Evolutionary conservation across 192 early-diverging fungal species (phyloP).

Genomic region (Coemansia sp.): DNA sequence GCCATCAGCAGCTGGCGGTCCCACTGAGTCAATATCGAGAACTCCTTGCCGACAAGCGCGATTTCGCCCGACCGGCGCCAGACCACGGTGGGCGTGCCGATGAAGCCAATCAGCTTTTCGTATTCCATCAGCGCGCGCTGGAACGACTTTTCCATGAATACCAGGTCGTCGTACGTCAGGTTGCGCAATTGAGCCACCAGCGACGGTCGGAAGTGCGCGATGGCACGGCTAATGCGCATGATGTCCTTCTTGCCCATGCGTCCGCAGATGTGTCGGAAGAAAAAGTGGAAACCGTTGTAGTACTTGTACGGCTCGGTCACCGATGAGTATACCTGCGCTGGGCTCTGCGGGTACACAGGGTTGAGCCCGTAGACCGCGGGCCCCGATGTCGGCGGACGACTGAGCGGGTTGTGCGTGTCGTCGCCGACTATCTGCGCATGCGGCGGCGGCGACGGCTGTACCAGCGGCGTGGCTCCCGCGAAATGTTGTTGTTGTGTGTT

Average conservation of each 20-base stretch:
- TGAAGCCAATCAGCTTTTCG: constrained; percentile 92
- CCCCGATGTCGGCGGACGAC: constrained; percentile 43
- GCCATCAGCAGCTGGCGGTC: constrained; percentile 75
- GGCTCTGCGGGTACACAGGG: constrained; percentile 42
- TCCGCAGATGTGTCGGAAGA: constrained; percentile 77
- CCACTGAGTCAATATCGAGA: constrained; percentile 92
- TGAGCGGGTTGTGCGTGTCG: constrained; percentile 29
- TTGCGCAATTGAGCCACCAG: constrained; percentile 94
- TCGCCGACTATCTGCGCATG: constrained; percentile 26
- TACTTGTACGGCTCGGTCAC: constrained; percentile 87
- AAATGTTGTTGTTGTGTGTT: neutral
- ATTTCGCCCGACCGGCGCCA: constrained; percentile 98
- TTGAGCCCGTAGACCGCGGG: constrained; percentile 53
- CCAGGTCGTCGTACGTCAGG: constrained; percentile 87
- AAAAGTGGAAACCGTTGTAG: constrained; percentile 90
- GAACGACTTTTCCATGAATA: constrained; percentile 97
- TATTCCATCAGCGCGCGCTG: constrained; percentile 92
- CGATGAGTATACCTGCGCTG: constrained; percentile 71
- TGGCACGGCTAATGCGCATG: constrained; percentile 83
- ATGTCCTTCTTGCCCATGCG: constrained; percentile 88
- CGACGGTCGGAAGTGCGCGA: constrained; percentile 88
- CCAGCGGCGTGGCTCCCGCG: neutral
- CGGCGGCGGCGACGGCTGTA: constrained; percentile 21
- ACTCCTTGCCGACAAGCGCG: constrained; percentile 93
- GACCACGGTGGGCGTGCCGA: constrained; percentile 93